Evolutionary conservation across 1,139 yeast species (phyloP).

Genomic region (Taphrina deformans): DNA sequence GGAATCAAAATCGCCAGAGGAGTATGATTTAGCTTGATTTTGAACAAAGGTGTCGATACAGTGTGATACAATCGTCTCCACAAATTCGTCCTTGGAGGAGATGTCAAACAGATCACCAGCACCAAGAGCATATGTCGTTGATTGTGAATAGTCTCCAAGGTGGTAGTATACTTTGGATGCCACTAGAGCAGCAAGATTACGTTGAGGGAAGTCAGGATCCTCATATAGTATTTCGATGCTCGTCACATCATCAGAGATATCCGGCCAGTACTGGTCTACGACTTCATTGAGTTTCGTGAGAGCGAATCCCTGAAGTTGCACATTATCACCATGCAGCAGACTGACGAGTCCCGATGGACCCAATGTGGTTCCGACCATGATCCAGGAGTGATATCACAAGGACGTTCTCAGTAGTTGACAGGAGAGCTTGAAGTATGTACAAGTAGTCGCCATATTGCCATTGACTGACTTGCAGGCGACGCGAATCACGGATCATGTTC

Average conservation of each 20-base stretch:
- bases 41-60: conserved; percentile 71
- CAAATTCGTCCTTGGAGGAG: conserved; percentile 73
- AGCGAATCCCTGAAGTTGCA: conserved; percentile 77
- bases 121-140: conserved; percentile 81
- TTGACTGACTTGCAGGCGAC: conserved; percentile 3
- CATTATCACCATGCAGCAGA: conserved; percentile 77
- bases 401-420: too few species aligned
- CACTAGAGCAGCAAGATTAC: conserved; percentile 83
- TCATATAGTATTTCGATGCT: conserved; percentile 89
- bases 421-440: too few species aligned
- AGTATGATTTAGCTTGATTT: conserved; percentile 69
- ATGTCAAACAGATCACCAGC: conserved; percentile 82
- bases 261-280: conserved; percentile 96
- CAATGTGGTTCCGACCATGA: conserved; percentile 8
- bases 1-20: conserved; percentile 52
- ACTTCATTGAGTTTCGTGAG: conserved; percentile 73
- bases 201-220: conserved; percentile 71
- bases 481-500: conserved; percentile 3
- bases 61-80: conserved; percentile 77
- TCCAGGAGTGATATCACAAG: not conserved
- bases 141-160: conserved; percentile 88
- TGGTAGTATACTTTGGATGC: conserved; percentile 94
- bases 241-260: conserved; percentile 83
- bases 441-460: not conserved
- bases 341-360: conserved; percentile 58